phyloP scores from a whole-genome alignment of 2,329 filamentous ascomycete genomes.

The Aspergillus texensis region DNA sequence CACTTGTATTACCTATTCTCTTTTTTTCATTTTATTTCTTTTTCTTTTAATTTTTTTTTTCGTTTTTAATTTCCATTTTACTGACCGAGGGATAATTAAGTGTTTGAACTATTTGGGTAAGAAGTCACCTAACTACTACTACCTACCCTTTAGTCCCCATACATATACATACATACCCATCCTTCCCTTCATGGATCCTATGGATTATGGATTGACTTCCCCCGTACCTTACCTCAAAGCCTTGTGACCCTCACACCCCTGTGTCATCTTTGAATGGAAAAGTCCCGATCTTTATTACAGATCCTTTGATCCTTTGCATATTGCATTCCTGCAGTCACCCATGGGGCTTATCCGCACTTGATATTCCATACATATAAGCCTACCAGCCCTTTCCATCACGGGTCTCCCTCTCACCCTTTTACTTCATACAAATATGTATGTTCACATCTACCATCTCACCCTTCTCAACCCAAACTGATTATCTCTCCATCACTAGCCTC shows the following conservation, averaged over 20 bases:
- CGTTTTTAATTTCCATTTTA: constrained; percentile 1
- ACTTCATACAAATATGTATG: constrained; percentile 18
- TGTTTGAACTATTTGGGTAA: constrained; percentile 3
- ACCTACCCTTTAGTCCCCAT: background rate
- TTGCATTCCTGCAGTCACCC: constrained; percentile 24
- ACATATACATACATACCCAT: background rate
- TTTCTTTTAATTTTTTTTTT: constrained; percentile 9
- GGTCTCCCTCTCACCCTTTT: background rate
- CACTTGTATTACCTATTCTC: constrained; percentile 3
- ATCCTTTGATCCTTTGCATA: constrained; percentile 22
- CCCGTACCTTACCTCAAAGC: constrained; percentile 26
- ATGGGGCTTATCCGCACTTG: constrained; percentile 22
- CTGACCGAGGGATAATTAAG: constrained; percentile 1
- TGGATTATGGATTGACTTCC: constrained; percentile 8
- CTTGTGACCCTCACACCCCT: constrained; percentile 24
- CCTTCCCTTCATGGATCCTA: background rate
- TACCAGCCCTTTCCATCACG: constrained; percentile 10
- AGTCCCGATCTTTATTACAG: constrained; percentile 21
- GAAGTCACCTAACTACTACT: background rate
- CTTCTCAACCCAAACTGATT: constrained; percentile 16
- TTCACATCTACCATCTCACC: constrained; percentile 2
- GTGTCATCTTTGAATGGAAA: constrained; percentile 25
- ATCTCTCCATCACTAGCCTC: constrained; percentile 1
- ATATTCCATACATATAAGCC: constrained; percentile 20
- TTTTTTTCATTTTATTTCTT: constrained; percentile 11